Conservation (phyloP, 345 rosid genomes). For the Tarenaya hassleriana region DNA sequence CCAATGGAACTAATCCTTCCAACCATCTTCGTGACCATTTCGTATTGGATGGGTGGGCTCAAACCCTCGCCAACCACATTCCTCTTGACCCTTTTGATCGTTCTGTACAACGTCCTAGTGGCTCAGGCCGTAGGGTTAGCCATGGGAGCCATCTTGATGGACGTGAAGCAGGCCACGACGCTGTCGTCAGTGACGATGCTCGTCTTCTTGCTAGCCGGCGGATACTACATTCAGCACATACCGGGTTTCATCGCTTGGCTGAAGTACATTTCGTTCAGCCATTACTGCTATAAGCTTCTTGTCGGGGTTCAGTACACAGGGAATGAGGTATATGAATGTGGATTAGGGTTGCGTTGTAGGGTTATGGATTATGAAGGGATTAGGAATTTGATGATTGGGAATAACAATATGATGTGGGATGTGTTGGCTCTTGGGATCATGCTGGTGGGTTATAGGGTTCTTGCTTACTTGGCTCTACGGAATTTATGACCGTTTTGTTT, state of each 20-base stretch:
- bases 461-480: slow-evolving; percentile 73
- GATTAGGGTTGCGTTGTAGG: slow-evolving; percentile 42
- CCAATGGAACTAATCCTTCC: slow-evolving; percentile 98
- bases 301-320: slow-evolving; percentile 66
- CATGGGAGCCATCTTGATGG: slow-evolving; percentile 79
- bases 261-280: slow-evolving; percentile 78
- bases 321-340: slow-evolving; percentile 60
- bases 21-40: slow-evolving; percentile 54
- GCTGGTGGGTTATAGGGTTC: slow-evolving; percentile 65
- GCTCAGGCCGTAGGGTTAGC: slow-evolving; percentile 84
- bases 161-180: slow-evolving; percentile 73
- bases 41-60: slow-evolving; percentile 98
- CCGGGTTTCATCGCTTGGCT: slow-evolving; percentile 80
- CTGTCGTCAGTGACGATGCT: slow-evolving; percentile 81
- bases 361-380: slow-evolving; percentile 73
- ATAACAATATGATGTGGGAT: slow-evolving; percentile 45
- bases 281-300: slow-evolving; percentile 80
- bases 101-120: slow-evolving; percentile 73
- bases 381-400: slow-evolving; percentile 38
- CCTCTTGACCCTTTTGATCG: slow-evolving; percentile 50
- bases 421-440: slow-evolving; percentile 55
- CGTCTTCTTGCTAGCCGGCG: slow-evolving; percentile 71
- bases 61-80: slow-evolving; percentile 65
- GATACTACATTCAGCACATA: slow-evolving; percentile 85
- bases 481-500: slow-evolving; percentile 20